Conservation (phyloP, 805 yeast species). For the Pichia paraexigua region DNA sequence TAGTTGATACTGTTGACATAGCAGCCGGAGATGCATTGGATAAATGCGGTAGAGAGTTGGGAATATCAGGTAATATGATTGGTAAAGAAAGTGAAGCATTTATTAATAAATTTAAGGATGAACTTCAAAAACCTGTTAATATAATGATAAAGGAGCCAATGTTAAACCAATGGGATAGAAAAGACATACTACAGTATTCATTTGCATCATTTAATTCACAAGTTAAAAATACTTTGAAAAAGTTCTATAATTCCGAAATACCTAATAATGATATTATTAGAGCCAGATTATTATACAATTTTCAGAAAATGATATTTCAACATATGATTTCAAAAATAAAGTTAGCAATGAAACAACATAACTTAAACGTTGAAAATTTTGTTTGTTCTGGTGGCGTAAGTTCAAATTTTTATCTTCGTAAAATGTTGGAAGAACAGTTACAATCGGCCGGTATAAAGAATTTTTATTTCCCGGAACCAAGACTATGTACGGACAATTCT, state of each 20-base stretch:
- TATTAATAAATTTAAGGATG: conserved; percentile 29
- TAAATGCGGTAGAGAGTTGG: conserved; percentile 83
- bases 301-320: conserved; percentile 60
- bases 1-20: conserved; percentile 72
- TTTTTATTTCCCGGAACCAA: conserved; percentile 60
- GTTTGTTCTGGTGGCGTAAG: conserved; percentile 96
- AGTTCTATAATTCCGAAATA: conserved; percentile 15
- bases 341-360: conserved; percentile 37
- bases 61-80: conserved; percentile 72
- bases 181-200: conserved; percentile 48
- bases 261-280: conserved; percentile 20
- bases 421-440: conserved; percentile 33
- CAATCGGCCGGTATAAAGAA: conserved; percentile 25
- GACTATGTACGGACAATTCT: conserved; percentile 88
- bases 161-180: conserved; percentile 39
- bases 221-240: conserved; percentile 21
- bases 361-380: conserved; percentile 38
- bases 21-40: conserved; percentile 94
- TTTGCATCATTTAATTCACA: conserved; percentile 59
- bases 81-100: conserved; percentile 74
- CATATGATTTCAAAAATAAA: conserved; percentile 65
- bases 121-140: conserved; percentile 25
- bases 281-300: conserved; percentile 45
- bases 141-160: conserved; percentile 41
- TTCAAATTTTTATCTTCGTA: conserved; percentile 53